Evolutionary conservation across 1,284 basidiomycete genomes (phyloP), one percentile per base, ranked within the genome.

Genomic region (Porogramme epimiltina): DNA sequence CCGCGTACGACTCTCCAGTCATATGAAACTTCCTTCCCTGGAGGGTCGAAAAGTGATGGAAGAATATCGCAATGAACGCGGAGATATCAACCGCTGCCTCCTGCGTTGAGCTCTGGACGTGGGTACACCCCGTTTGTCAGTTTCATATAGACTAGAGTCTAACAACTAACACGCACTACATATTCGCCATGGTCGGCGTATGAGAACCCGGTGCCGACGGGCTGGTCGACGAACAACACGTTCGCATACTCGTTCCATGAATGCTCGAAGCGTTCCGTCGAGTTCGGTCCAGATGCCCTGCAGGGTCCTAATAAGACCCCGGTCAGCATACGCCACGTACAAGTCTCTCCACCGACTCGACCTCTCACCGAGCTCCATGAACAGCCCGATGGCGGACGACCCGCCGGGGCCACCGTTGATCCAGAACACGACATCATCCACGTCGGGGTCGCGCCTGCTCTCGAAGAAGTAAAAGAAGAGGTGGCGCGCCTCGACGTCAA

Each of bases 151-250:
- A n/a, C 5, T 15, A 22, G 34, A 37, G 9, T 9, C 34, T 16
- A 13, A 31, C 28, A 31, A 31, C 8, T 13, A 31, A 31, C 28
- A 33, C 47, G 18, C 57, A 81, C 81, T 24, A 88, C 82, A 18
- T 66, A 65, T 31, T 37, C 34, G 34, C 34, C 34, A 37, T 37
- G 34, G n/a, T 37, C 34, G 13, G 87, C 81, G 69, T 95, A 95
- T 0, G 92, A 95, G 72, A 82, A 96, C 41, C 95, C 95, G 22
- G 96, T 93, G 53, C 89, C 84, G 62, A 94, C 80, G 10, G 93
- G 93, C 64, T 95, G 89, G 70, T 95, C 92, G 45, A 94, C 81
- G 82, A 93, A 94, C 64, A 85, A 76, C 42, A 82, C 69, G 64
- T 81, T 78, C 15, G 74, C 71, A 64, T 66, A 63, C 19, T 56